These are phyloP conservation scores for Fusarium globosum DNA, from an alignment of 2,329 filamentous ascomycete species.

Conservation along the genomic window DNA sequence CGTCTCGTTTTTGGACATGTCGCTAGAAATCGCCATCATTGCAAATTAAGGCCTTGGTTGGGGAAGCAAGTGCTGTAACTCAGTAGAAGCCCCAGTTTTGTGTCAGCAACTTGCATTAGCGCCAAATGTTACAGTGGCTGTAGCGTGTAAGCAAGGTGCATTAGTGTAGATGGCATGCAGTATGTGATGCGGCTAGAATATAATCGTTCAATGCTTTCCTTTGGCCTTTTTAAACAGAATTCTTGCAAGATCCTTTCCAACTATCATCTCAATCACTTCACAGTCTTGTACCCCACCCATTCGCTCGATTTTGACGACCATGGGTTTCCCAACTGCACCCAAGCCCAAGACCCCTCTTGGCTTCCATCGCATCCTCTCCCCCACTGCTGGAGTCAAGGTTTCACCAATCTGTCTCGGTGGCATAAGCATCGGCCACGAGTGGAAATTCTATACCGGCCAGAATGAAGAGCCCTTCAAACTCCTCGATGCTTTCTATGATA, in stretches of 20 bases:
- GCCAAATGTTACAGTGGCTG: fast-evolving
- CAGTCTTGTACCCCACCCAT: no score
- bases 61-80: no score
- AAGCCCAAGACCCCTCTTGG: background rate
- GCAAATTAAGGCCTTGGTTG: no score
- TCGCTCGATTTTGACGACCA: no score
- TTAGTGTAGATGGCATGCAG: background rate
- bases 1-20: no score
- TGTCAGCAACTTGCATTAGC: background rate
- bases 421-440: background rate
- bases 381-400: fast-evolving
- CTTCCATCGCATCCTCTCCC: background rate
- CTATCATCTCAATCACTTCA: no score
- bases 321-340: fast-evolving
- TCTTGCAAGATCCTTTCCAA: no score
- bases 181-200: no score
- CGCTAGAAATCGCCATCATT: no score
- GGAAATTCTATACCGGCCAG: background rate
- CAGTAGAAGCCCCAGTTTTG: no score
- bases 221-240: no score
- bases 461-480: background rate
- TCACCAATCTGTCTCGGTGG: background rate
- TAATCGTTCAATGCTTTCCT: no score
- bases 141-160: background rate
- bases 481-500: fast-evolving